Evolutionary conservation across 352 stramenopile species (phyloP).

Genomic region (Pythium utonaiense): DNA sequence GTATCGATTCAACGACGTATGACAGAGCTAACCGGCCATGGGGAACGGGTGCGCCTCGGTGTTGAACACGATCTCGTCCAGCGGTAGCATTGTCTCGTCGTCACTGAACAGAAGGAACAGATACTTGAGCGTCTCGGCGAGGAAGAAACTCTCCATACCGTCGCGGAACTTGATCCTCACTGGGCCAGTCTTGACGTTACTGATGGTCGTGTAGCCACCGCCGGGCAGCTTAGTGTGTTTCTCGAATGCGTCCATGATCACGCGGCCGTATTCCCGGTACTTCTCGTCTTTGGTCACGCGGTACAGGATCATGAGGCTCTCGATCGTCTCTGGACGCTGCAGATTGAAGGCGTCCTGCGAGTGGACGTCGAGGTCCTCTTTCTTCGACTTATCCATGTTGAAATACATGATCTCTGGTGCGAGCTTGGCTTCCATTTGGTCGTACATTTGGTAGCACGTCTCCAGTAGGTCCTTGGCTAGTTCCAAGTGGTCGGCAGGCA

Average conservation of each 20-base stretch:
- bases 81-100: conserved; percentile 50
- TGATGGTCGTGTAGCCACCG: conserved; percentile 66
- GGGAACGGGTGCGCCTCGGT: conserved; percentile 84
- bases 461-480: conserved; percentile 68
- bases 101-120: conserved; percentile 87
- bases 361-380: conserved; percentile 18
- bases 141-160: conserved; percentile 87
- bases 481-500: conserved; percentile 48
- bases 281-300: conserved; percentile 72
- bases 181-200: conserved; percentile 39
- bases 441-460: conserved; percentile 72
- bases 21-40: too few species aligned
- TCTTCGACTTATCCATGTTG: neutral
- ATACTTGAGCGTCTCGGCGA: conserved; percentile 92
- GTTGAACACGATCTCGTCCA: conserved; percentile 84
- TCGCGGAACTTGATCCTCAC: conserved; percentile 14
- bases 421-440: conserved; percentile 42
- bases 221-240: conserved; percentile 48
- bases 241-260: conserved; percentile 80
- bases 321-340: conserved; percentile 86
- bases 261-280: conserved; percentile 74
- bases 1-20: too few species aligned
- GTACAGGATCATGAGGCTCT: conserved; percentile 88
- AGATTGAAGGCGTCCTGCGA: conserved; percentile 52
- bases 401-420: conserved; percentile 78